Base-by-base conservation (phyloP, 208 protist genomes). In the Acanthamoeba royreba region DNA sequence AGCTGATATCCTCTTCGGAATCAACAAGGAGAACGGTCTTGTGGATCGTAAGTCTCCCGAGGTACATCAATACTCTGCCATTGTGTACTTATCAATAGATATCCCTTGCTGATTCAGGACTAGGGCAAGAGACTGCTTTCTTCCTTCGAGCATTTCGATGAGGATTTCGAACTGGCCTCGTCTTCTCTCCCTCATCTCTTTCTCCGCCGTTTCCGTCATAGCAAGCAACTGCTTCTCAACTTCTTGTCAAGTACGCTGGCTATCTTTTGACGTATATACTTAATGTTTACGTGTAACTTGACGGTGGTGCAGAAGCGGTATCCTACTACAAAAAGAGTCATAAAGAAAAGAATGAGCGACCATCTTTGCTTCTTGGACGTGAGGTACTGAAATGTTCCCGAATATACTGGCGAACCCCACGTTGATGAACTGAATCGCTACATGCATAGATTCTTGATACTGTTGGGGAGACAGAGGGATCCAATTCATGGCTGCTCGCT, bases 11-110 rank as follows among this genome's bases (percentile, higher is more conserved):
- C 79, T 87, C 79, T 87, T 87, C 33, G 79, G 79, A 3, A 87
- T 87, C 47, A 87, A 40, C 47, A 61, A 87, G 79, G 79, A 87
- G 45, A 87, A 87, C 33, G 43, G 79, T n/a, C 79, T 87, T 46
- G 7, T 87, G 11, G 45, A 86, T 28, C 35, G 17, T 22, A 83
- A 35, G 40, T 11, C 43, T 46, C 31, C 66, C 35, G 66, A 77
- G 11, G 66, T 5, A 22, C 38, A 8, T 22, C 66, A 77, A 40
- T 28, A 19, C 49, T 55, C 49, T 55, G 13, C 49, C 49, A 25
- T 55, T 9, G 19, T 55, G 49, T 19, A 9, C 49, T 55, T 55
- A 19, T 55, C 19, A 19, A 55, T 19, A 25, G 49, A 55, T 19
- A n/a, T 55, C 49, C 13, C 13, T 55, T 55, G 49, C 9, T 19